Evolutionary conservation across 164 flowering plant genomes (phyloP).

Genomic region (Chloranthus sessilifolius): DNA sequence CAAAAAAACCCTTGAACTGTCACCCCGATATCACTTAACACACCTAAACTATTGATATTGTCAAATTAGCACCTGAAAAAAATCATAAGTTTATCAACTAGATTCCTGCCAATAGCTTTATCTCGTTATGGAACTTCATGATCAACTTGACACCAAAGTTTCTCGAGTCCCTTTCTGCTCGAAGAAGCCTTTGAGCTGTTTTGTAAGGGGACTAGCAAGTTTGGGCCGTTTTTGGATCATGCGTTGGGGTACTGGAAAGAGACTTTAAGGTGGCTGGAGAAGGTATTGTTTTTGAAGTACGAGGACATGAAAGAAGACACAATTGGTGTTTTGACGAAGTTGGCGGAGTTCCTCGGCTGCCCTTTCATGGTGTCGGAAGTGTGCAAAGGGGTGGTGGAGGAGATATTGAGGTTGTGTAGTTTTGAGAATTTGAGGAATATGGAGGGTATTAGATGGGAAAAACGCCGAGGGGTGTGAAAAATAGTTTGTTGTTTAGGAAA

Average conservation of each 20-base stretch:
- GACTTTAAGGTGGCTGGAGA: constrained; percentile 23
- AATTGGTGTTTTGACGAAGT: constrained; percentile 1
- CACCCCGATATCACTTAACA: too few relatives aligned
- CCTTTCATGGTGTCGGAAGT: constrained; percentile 28
- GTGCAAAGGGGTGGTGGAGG: constrained; percentile 16
- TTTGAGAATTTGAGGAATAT: constrained; percentile 31
- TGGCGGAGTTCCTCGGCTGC: constrained; percentile 32
- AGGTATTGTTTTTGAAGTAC: constrained; percentile 30
- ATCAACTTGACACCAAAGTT: constrained; percentile 8
- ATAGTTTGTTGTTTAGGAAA: not conserved
- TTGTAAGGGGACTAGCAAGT: constrained; percentile 20
- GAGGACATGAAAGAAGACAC: constrained; percentile 32
- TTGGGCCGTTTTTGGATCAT: constrained; percentile 27
- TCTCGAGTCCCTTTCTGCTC: not conserved
- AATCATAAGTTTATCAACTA: too few relatives aligned
- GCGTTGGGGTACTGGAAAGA: constrained; percentile 1
- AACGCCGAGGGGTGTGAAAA: not conserved
- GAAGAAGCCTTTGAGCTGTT: constrained; percentile 29
- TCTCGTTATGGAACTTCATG: constrained; percentile 16
- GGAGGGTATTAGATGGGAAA: constrained; percentile 15
- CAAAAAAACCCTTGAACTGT: too few relatives aligned
- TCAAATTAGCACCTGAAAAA: too few relatives aligned
- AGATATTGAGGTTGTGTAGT: constrained; percentile 32
- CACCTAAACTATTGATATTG: too few relatives aligned
- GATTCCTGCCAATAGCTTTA: constrained; percentile 10